Base-by-base conservation (phyloP, 805 yeast species). In the Suhomyces pyralidae region DNA sequence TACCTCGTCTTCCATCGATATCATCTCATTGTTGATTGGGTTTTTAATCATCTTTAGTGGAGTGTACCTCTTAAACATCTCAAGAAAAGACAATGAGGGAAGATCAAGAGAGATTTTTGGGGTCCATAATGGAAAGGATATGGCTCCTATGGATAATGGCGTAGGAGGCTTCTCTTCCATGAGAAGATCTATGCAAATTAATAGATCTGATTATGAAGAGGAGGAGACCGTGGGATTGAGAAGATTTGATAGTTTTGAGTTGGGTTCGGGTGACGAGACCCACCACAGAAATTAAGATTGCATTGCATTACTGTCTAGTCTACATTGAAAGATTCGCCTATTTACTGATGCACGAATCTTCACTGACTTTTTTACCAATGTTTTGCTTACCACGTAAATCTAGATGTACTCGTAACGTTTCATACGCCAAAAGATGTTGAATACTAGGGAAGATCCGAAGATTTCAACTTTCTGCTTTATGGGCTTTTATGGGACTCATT, bases 41-140 rank as follows among this genome's bases (percentile, higher is more conserved):
- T 90, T 90, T 68, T 76, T 90, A 54, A 88, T 89, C 65, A 90
- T 91, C 54, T 91, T 90, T 71, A 80, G 88, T 51, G 97, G 97
- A 43, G 97, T 90, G 22, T 90, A 86, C 63, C 74, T 90, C 53
- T 78, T 90, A 62, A 90, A 90, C 69, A 81, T 90, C 44, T 81
- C 94, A 2, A 81, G 96, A 63, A 82, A 83, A 66, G 81, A 76
- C 55, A 81, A 80, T 51, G 82, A 81, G 45, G 79, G 76, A 25
- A 80, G 76, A 52, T 70, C 71, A 46, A 67, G 81, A 76, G 72
- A 86, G 79, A 63, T 88, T 79, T 53, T 77, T 76, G 69, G 86
- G 67, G 66, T 91, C 76, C 73, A 87, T 82, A 64, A 61, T 50
- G 71, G 75, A 49, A 73, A 74, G 58, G 80, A 75, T 56, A 73